Base-by-base conservation (phyloP, 148 eudicot species). In the Salicornia ramosissima region DNA sequence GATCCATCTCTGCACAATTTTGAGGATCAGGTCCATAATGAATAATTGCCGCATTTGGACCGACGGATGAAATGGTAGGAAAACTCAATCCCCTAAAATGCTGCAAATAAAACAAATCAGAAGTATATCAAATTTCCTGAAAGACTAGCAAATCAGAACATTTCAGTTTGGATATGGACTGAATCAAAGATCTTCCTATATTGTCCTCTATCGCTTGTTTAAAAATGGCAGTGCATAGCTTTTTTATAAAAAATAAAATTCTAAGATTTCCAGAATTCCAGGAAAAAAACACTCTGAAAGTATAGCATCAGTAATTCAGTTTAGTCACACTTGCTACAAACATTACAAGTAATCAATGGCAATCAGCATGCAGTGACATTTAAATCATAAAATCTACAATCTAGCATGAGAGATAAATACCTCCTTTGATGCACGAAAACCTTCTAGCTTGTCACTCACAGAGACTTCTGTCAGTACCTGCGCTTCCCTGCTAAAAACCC, bases 371-470 rank as follows among this genome's bases (percentile, higher is more conserved):
- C n/a, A 36, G 40, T 8, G 40, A 36, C 40, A 36, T 3, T 4
- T 19, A 33, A 65, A 14, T 34, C 22, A 67, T 25, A 33, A 47
- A 26, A 55, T n/a, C 43, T 21, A 59, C 30, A 31, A 26, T 30
- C 2, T 55, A 30, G 22, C 6, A 33, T 18, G 42, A 18, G 46
- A 10, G 51, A 19, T 64, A 46, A 56, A 73, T 86, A 88, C 99
- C 96, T 94, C 89, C 77, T 90, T 90, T 58, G 97, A 86, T 57
- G 99, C 97, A 60, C 99, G 96, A 79, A 94, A 88, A 67, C 81
- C 83, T 85, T 90, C 99, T 59, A 94, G 85, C 86, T 94, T 90
- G 79, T 94, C 97, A 85, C 99, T 94, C 70, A 80, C 99, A 43
- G 97, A 84, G 57, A 88, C 84, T 80, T 94, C 97, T 24, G 99